Conservation (phyloP, 2,329 filamentous ascomycete species). For the Teratosphaeria viscida region DNA sequence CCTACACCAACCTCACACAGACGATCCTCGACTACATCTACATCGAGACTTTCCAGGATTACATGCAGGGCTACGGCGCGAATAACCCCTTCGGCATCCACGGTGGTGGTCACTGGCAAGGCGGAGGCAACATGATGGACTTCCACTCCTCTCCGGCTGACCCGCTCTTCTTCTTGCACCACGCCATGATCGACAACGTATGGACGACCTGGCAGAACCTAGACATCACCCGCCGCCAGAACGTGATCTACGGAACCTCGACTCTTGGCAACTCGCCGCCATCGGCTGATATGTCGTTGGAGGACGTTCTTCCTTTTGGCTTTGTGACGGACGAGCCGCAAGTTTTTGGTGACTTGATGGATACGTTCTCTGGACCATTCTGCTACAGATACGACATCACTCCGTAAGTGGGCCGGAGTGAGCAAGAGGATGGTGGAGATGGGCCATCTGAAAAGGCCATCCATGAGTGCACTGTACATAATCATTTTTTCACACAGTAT, state of each 20-base stretch:
- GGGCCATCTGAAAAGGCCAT: background rate
- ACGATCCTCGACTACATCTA: conserved; percentile 18
- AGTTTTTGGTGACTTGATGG: conserved; percentile 21
- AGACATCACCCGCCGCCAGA: conserved; percentile 29
- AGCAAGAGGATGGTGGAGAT: background rate
- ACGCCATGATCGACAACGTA: conserved; percentile 37
- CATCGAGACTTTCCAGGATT: conserved; percentile 18
- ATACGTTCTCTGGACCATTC: conserved; percentile 21
- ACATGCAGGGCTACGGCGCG: conserved; percentile 20
- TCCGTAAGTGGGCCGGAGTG: background rate
- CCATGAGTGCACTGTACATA: background rate
- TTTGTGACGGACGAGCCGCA: conserved; percentile 16
- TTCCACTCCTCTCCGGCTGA: conserved; percentile 37
- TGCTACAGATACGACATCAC: conserved; percentile 22
- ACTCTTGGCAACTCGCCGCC: conserved; percentile 36
- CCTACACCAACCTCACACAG: conserved; percentile 13
- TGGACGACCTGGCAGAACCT: conserved; percentile 43
- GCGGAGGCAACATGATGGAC: conserved; percentile 28
- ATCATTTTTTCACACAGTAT: background rate
- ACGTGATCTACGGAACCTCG: conserved; percentile 33
- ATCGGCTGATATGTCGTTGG: conserved; percentile 35
- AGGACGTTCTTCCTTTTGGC: conserved; percentile 29
- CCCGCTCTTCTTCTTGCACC: conserved; percentile 41
- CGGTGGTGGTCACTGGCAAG: conserved; percentile 35
- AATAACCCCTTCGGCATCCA: conserved; percentile 30